Conservation (phyloP, 768 basidiomycete genomes). For the Kondoa subrosea region DNA sequence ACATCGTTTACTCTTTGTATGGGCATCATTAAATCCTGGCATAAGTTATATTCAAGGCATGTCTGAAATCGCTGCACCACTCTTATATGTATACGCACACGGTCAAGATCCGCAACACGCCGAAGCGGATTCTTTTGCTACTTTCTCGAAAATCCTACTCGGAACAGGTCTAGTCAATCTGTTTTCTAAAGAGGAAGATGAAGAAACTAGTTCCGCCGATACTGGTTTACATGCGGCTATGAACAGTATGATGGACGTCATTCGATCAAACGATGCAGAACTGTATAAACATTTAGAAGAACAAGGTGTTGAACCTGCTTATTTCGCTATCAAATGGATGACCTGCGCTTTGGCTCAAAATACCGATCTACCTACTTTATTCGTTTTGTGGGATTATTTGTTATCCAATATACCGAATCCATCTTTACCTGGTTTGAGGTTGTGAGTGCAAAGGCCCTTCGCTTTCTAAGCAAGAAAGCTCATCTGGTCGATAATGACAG, state of each 20-base stretch:
- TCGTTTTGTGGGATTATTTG: conserved; percentile 1
- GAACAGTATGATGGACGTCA: not conserved
- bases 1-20: not conserved
- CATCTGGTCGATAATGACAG: too few species aligned
- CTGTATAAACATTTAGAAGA: not conserved
- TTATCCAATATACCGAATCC: not conserved
- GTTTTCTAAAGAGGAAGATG: not conserved
- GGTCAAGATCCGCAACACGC: not conserved
- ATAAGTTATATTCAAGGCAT: conserved; percentile 4
- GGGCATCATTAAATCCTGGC: not conserved
- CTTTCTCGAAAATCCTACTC: conserved; percentile 3
- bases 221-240: not conserved
- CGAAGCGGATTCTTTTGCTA: conserved; percentile 3
- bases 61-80: conserved; percentile 1
- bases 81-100: not conserved
- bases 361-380: not conserved
- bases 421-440: not conserved
- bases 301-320: not conserved
- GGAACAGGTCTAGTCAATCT: conserved; percentile 2
- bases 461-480: too few species aligned
- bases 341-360: not conserved
- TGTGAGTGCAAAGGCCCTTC: too few species aligned
- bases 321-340: not conserved
- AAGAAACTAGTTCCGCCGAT: not conserved
- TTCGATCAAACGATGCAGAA: not conserved